Evolutionary conservation across 2,329 filamentous ascomycete genomes (phyloP).

Genomic region (Moelleriella libera): DNA sequence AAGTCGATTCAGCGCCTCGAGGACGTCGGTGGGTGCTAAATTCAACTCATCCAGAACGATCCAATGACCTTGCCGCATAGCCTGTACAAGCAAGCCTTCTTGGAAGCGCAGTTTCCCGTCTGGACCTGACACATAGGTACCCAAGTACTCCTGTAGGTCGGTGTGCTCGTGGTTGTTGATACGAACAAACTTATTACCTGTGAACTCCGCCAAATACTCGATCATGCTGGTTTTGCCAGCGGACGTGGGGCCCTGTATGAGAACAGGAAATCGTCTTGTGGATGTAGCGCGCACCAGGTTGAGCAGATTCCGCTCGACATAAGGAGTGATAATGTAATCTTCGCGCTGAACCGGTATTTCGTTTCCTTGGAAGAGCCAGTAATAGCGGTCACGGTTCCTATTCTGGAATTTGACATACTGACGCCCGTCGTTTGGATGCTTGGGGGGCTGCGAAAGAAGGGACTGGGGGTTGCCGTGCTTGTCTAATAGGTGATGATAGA

Average conservation of each 20-base stretch:
- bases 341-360: constrained; percentile 51
- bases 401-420: constrained; percentile 69
- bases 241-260: constrained; percentile 94
- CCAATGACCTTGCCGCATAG: constrained; percentile 88
- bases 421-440: constrained; percentile 60
- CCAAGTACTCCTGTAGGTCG: constrained; percentile 92
- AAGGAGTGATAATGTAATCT: constrained; percentile 94
- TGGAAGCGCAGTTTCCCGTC: constrained; percentile 83
- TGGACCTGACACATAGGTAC: constrained; percentile 76
- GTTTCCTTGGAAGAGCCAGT: constrained; percentile 75
- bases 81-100: constrained; percentile 86
- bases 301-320: constrained; percentile 85
- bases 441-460: constrained; percentile 65
- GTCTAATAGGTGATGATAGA: constrained; percentile 66
- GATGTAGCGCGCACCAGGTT: constrained; percentile 91
- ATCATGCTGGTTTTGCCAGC: constrained; percentile 99
- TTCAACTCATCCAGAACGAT: constrained; percentile 97
- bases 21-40: constrained; percentile 86
- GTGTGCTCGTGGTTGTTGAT: constrained; percentile 99
- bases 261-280: constrained; percentile 78
- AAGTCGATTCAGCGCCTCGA: constrained; percentile 89
- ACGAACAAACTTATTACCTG: constrained; percentile 90
- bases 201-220: constrained; percentile 91
- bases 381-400: constrained; percentile 52
- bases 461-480: constrained; percentile 52